Percentiles rank a stretch among this genome's conserved stretches.
Conservation (phyloP, 805 yeast genomes). For the Zygosaccharomyces siamensis region DNA sequence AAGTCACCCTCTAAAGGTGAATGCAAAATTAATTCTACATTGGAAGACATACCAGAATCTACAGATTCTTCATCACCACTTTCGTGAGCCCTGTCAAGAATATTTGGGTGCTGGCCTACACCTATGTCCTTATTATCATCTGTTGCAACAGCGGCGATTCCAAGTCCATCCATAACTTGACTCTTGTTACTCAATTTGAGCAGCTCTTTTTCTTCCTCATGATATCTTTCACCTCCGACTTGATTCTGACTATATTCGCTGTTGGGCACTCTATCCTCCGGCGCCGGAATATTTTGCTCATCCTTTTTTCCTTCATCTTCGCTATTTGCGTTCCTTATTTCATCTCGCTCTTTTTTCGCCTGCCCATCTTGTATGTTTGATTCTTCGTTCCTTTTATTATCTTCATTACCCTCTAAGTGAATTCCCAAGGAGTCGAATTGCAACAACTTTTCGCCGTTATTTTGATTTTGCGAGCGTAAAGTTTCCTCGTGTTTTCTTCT, state of each 20-base stretch:
- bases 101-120: not conserved
- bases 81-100: not conserved
- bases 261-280: not conserved
- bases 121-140: not conserved
- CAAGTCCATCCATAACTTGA: slow-evolving; percentile 11
- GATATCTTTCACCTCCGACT: slow-evolving; percentile 10
- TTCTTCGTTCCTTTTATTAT: not conserved
- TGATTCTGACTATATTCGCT: not conserved
- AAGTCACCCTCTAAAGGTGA: slow-evolving; percentile 12
- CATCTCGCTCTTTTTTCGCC: not conserved
- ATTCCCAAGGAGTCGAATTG: slow-evolving; percentile 20
- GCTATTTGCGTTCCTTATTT: not conserved
- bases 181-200: slow-evolving; percentile 14
- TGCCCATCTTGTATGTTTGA: not conserved
- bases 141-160: slow-evolving; percentile 7
- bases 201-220: slow-evolving; percentile 16
- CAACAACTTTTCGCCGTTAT: slow-evolving; percentile 11
- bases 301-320: not conserved
- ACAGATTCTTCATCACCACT: slow-evolving; percentile 4
- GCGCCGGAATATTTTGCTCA: slow-evolving; percentile 1
- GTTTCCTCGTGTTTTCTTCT: slow-evolving; percentile 24
- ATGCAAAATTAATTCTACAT: slow-evolving; percentile 21
- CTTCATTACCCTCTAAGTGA: slow-evolving; percentile 12
- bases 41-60: slow-evolving; percentile 14
- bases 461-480: slow-evolving; percentile 11